Evolutionary conservation across 768 basidiomycete genomes (phyloP), one percentile per base, ranked within the genome.

Genomic region (Kwoniella dejecticola): DNA sequence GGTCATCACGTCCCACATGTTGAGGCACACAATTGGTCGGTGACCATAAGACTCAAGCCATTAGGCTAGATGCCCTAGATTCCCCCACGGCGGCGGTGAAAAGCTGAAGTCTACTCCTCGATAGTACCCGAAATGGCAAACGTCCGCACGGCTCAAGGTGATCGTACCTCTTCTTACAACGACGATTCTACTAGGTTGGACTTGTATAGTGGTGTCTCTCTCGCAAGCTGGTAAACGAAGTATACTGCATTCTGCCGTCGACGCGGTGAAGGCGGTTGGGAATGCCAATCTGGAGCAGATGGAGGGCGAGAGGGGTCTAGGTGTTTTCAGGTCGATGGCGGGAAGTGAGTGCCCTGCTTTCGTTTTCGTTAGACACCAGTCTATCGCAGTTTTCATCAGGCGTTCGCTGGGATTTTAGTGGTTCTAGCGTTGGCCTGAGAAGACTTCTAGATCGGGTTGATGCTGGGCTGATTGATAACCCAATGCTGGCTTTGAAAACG

Each of bases 71-170:
- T 33, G 8, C 10, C 26, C 5, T 21, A 42, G 19, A 56, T 42
- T 33, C 8, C 31, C 8, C 52, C 13, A 30, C 19, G n/a, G n/a
- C 19, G 30, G n/a, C 24, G 1, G 38, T 36, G 17, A 8, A 6
- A 24, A 42, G 47, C 57, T 64, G 44, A 61, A 46, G 10, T 46
- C 7, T 38, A 10, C 13, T 52, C 30, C 48, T 50, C 31, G 23
- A 15, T 53, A 77, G 76, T 77, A 77, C 49, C 72, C 72, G 11
- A 55, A 68, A 60, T 77, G 76, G 76, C 76, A 77, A 57, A 58
- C 70, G 42, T 77, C 76, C 8, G 68, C 67, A 15, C 58, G 76
- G 23, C 52, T 77, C 8, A 64, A 70, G 7, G 26, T 71, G 13
- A 66, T 77, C 30, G 74, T 77, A 15, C 76, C 76, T 1, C 63